Base-by-base conservation (phyloP, 1,139 yeast species). In the Saccharomyces pastorianus region DNA sequence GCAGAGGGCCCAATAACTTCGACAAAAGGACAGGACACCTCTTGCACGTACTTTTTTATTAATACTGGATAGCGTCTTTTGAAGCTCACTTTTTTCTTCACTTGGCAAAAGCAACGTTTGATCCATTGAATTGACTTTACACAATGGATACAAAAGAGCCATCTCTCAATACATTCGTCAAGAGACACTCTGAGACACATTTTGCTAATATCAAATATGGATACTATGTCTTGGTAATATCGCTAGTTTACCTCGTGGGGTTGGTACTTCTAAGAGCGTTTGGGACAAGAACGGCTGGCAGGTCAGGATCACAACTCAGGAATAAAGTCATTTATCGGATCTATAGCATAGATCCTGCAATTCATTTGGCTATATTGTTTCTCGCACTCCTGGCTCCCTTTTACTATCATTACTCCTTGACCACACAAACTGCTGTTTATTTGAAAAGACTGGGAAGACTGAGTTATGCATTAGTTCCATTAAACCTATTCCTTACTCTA, bases 361-460 rank as follows among this genome's bases (percentile, higher is more conserved):
- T 48, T 13, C 53, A 51, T 29, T 41, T 51, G 31, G 25, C 48
- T 7, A n/a, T 34, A 49, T 56, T 46, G 42, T 52, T 34, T 53
- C 55, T 31, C 52, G 53, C 52, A 54, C 55, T 46, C 47, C 51
- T 34, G 51, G 50, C 29, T 46, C 59, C 47, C 44, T 56, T 44
- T 49, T 55, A 38, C 50, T 57, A 4, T 20, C 63, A 64, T 46
- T 64, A 64, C 50, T 58, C 67, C 1, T 46, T 60, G 20, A n/a
- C 50, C 20, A 53, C 54, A 3, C 56, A 65, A 46, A 46, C 56
- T 13, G 48, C 64, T 1, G 62, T 67, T 5, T 67, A 65, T 52
- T 49, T 63, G 14, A 89, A 90, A 63, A 75, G 97, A 49, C 66
- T 88, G 50, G 97, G 96, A 0, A 76, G 95, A 59, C 76, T 89